Percentiles rank a stretch among this genome's conserved stretches.
Evolutionary conservation across 2,329 filamentous ascomycete genomes (phyloP).

Genomic region (Metarhizium album): DNA sequence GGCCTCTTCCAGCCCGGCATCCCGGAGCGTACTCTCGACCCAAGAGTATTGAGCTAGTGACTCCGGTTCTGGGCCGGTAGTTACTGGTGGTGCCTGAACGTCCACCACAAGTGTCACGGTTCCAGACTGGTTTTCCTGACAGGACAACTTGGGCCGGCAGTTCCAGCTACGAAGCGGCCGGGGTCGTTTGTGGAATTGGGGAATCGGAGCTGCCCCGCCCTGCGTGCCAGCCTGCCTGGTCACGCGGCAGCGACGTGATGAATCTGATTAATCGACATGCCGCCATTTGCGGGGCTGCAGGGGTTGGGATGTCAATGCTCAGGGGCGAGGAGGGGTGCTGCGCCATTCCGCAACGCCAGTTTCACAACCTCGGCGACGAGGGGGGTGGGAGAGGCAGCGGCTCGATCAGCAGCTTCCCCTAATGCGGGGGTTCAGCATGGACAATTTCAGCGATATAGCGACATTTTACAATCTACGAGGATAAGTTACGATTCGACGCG

Average conservation of each 20-base stretch:
- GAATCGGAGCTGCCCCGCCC: neutral
- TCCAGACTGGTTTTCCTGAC: neutral
- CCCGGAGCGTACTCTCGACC: conserved; percentile 45
- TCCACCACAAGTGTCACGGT: neutral
- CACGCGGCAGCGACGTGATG: conserved; percentile 1
- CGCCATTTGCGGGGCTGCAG: conserved; percentile 9
- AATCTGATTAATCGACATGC: conserved; percentile 1
- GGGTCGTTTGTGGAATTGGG: neutral
- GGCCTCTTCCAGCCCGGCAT: conserved; percentile 45
- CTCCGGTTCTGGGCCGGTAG: conserved; percentile 44
- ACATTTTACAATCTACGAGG: neutral
- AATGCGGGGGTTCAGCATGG: too few species aligned
- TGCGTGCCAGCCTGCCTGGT: neutral
- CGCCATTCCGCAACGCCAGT: neutral
- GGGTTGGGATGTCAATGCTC: neutral
- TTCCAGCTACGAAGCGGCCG: neutral
- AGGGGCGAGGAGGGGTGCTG: neutral
- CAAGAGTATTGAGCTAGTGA: conserved; percentile 54
- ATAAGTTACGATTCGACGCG: neutral
- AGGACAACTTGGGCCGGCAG: neutral
- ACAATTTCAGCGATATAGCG: too few species aligned
- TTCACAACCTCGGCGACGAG: neutral
- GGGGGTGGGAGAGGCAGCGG: too few species aligned
- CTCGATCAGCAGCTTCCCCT: too few species aligned
- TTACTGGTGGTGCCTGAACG: conserved; percentile 1